A percentile compares a stretch with the other conserved stretches of the same genome.
These are phyloP conservation scores for Venturia aucupariae DNA, from an alignment of 2,329 filamentous ascomycete genomes.

Conservation along the genomic window DNA sequence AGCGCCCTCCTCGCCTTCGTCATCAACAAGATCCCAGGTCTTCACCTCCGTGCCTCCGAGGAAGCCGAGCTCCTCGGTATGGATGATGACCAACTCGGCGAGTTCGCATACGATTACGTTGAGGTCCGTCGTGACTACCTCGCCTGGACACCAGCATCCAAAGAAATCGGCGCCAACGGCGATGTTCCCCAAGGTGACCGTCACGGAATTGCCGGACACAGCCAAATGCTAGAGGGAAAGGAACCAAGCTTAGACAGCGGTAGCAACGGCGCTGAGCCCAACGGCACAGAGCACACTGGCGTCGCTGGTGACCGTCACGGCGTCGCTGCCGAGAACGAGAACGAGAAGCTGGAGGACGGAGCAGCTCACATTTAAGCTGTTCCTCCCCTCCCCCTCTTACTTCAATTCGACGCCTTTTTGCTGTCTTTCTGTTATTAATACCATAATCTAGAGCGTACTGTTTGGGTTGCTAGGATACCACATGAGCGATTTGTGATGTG, in stretches of 20 bases:
- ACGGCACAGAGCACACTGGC: constrained; percentile 38
- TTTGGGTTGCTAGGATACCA: constrained; percentile 2
- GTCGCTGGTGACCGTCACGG: constrained; percentile 45
- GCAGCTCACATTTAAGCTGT: background rate
- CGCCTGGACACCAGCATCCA: constrained; percentile 71
- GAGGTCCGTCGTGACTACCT: constrained; percentile 83
- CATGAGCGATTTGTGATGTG: background rate
- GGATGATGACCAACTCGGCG: constrained; percentile 84
- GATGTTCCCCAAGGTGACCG: constrained; percentile 54
- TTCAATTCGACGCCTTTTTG: background rate
- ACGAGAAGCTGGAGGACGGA: constrained; percentile 16
- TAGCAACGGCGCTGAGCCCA: constrained; percentile 34
- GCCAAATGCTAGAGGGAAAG: constrained; percentile 53
- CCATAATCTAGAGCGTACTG: constrained; percentile 1
- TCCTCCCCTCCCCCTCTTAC: background rate
- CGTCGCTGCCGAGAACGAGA: constrained; percentile 34
- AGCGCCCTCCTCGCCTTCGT: constrained; percentile 63
- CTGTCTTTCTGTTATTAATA: background rate
- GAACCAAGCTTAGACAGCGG: constrained; percentile 35
- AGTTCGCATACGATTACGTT: constrained; percentile 86
- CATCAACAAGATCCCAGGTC: constrained; percentile 67
- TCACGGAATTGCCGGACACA: constrained; percentile 64
- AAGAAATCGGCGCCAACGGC: constrained; percentile 51
- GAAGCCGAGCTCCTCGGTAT: constrained; percentile 79
- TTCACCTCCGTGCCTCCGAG: constrained; percentile 70